Base-by-base conservation (phyloP, 805 yeast species). In the Suhomyces sp. region DNA sequence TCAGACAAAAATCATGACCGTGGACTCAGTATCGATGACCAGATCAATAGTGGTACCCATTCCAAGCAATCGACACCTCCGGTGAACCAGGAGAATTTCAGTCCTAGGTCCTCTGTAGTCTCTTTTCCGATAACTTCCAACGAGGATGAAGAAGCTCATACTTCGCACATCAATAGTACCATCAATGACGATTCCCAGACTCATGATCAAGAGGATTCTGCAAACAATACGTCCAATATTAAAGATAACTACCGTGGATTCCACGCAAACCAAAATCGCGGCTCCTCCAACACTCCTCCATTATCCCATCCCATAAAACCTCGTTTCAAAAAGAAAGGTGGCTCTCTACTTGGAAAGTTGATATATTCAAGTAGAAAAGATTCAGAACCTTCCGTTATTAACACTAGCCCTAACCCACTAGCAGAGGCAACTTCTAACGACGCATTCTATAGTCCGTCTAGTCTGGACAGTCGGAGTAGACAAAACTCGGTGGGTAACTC, bases 231-330 rank as follows among this genome's bases (percentile, higher is more conserved):
- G 4, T 17, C 39, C 12, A 42, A 35, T 23, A 25, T 50, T 22
- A 48, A 43, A 23, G 56, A 46, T 20, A 51, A 59, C 36, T 68
- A 68, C 44, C 54, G 58, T 26, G 74, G 74, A 4, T 67, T 68
- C 50, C 74, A 68, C 43, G 57, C 60, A 10, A 55, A 54, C 27
- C 56, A 46, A 30, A 43, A 53, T 19, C 51, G 58, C 13, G 59
- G 57, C 6, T 44, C 46, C 13, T 53, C 55, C 15, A 63, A 64
- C 12, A 51, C 65, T 3, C 77, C 79, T 1, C 78, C 79, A 3
- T 58, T 71, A 28, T 44, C 56, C 15, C 72, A 66, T n/a, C 78
- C 78, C 1, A 67, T 74, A 19, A 72, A 71, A 41, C 77, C 77
- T 0, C 59, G 63, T 28, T 63, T 65, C 48, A 59, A 57, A 39